A percentile compares a stretch with the other conserved stretches of the same genome.
Evolutionary conservation across 371 early-diverging fungal genomes (phyloP).

Genomic region (Parasitella parasitica): DNA sequence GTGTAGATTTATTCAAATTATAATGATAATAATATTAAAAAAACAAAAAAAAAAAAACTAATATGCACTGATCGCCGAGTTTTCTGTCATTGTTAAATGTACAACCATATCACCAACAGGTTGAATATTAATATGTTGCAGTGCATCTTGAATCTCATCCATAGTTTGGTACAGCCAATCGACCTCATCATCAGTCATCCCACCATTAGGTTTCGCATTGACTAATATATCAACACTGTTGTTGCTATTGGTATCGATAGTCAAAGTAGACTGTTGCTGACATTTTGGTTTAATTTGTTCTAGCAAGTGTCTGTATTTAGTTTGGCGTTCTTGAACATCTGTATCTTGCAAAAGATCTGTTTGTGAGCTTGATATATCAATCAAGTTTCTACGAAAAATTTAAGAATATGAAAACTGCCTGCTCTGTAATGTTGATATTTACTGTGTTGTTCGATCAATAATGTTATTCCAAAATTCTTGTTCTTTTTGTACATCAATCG

Average conservation of each 20-base stretch:
- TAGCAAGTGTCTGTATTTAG: conserved; percentile 35
- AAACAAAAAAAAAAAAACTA: not conserved
- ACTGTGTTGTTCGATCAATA: conserved; percentile 50
- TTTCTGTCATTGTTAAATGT: conserved; percentile 39
- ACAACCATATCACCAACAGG: conserved; percentile 54
- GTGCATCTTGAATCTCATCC: conserved; percentile 44
- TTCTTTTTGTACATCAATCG: conserved; percentile 45
- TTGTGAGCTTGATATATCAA: conserved; percentile 47
- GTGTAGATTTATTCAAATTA: conserved; percentile 64
- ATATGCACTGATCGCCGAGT: conserved; percentile 17
- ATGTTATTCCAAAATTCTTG: conserved; percentile 49
- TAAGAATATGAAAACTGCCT: not conserved
- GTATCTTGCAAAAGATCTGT: conserved; percentile 48
- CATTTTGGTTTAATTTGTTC: conserved; percentile 72
- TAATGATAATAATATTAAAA: conserved; percentile 33
- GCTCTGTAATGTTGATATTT: not conserved
- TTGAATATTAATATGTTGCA: conserved; percentile 42
- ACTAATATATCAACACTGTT: conserved; percentile 14
- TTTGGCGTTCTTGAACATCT: conserved; percentile 49
- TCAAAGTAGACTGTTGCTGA: not conserved
- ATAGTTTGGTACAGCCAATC: conserved; percentile 44
- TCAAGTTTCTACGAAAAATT: conserved; percentile 37
- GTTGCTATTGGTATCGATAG: conserved; percentile 10
- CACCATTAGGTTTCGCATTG: conserved; percentile 27
- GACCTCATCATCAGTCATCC: conserved; percentile 27